Evolutionary conservation across 2,329 filamentous ascomycete genomes (phyloP).

Genomic region (Hypoxylon sp.): DNA sequence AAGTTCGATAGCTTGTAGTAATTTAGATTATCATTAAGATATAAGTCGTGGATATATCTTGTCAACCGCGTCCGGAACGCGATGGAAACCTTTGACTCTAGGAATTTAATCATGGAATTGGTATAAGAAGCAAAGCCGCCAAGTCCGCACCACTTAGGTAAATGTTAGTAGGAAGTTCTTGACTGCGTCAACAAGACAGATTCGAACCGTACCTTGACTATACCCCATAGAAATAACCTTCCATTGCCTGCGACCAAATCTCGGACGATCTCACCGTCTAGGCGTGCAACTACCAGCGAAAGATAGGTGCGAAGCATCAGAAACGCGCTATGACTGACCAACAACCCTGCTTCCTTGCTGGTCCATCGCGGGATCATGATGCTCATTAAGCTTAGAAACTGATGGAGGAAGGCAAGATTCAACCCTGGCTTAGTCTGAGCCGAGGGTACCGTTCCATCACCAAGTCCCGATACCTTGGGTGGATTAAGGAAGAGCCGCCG

Average conservation of each 20-base stretch:
- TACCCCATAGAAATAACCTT: conserved; percentile 87
- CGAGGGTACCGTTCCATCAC: conserved; percentile 83
- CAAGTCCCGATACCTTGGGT: conserved; percentile 83
- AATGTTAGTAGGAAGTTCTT: conserved; percentile 34
- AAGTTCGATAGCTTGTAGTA: conserved; percentile 96
- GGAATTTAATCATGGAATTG: conserved; percentile 98
- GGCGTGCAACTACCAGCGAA: conserved; percentile 89
- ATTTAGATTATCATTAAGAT: conserved; percentile 93
- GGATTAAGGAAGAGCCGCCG: conserved; percentile 93
- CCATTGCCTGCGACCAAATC: conserved; percentile 97
- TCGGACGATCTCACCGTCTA: conserved; percentile 96
- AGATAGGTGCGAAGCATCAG: conserved; percentile 93
- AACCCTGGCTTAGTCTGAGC: conserved; percentile 93
- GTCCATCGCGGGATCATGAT: conserved; percentile 98
- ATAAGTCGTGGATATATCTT: conserved; percentile 96
- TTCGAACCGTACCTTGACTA: conserved; percentile 74
- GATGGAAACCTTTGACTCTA: conserved; percentile 98
- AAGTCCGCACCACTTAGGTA: conserved; percentile 84
- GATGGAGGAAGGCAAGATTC: conserved; percentile 95
- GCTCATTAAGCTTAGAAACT: conserved; percentile 94
- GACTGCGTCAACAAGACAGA: conserved; percentile 8
- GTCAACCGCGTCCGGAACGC: conserved; percentile 96
- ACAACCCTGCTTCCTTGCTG: conserved; percentile 92
- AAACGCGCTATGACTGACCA: conserved; percentile 91
- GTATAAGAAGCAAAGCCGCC: conserved; percentile 96